Evolutionary conservation across 1,284 basidiomycete genomes (phyloP), one percentile per base, ranked within the genome.

Genomic region (Xerocomus amazonicus): DNA sequence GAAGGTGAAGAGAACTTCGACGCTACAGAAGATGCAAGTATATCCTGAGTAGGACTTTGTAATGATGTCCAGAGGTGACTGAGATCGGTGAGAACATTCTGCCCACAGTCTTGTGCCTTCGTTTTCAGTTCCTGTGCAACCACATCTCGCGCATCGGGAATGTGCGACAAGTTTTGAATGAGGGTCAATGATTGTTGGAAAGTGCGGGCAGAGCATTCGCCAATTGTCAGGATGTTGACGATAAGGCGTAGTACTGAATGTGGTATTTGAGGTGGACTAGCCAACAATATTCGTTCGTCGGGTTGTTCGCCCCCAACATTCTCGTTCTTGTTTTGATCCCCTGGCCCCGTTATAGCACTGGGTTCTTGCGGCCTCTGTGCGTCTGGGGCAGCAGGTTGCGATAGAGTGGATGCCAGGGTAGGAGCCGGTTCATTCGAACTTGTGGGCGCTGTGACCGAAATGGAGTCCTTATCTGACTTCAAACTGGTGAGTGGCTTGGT

Each of bases 171-270:
- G 63, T 97, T 85, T 67, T 95, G 92, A 54, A 97, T 96, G 36
- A 96, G 80, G 12, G 84, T 78, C 33, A 97, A 75, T 36, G 91
- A 94, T 62, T 94, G 87, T 56, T 92, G 87, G 79, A 98, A 98
- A 12, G 92, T 95, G 42, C 87, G 80, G 45, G 88, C 90, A n/a
- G 92, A 92, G 66, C 93, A 97, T 73, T 98, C 94, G 41, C 95
- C 94, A 19, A 88, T 79, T 17, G 94, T 96, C 50, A 97, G 75
- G 58, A 97, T 91, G 66, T 97, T 97, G 63, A 97, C 91, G 52
- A 97, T 91, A 36, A 93, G 80, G 35, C 90, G 84, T 17, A 97
- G 77, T 28, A 89, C 84, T 4, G 81, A 68, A 43, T 88, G 80
- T 7, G 94, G 91, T 52, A 97, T 86, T 56, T 86, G 81, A 12